Conservation (phyloP, 768 basidiomycete genomes). For the Pholiota molesta region DNA sequence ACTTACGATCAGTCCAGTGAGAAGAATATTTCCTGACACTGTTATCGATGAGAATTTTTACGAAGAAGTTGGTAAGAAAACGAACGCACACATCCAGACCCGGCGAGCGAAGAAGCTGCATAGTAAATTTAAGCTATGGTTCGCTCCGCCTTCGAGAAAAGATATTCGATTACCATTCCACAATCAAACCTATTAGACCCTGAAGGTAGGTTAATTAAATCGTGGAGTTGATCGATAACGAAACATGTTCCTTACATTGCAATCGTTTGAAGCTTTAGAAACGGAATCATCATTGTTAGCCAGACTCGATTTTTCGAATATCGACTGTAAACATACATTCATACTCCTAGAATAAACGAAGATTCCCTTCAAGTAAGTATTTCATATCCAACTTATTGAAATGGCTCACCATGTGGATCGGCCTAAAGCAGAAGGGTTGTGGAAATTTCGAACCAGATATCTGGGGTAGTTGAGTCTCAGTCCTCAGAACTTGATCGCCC, state of each 20-base stretch:
- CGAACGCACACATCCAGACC: constrained; percentile 49
- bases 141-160: not conserved
- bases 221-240: not conserved
- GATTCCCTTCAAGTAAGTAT: not conserved
- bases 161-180: constrained; percentile 41
- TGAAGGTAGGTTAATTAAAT: constrained; percentile 16
- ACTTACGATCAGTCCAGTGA: constrained; percentile 47
- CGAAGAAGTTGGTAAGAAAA: not conserved
- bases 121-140: not conserved
- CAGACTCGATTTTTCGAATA: not conserved
- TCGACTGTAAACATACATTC: constrained; percentile 32
- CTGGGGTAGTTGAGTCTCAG: constrained; percentile 25
- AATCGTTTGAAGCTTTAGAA: constrained; percentile 52
- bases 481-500: not conserved
- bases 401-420: constrained; percentile 43
- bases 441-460: constrained; percentile 50
- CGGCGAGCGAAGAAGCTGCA: constrained; percentile 55
- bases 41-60: constrained; percentile 1
- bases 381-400: not conserved
- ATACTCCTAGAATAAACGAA: constrained; percentile 37
- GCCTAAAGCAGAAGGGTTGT: constrained; percentile 36
- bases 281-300: constrained; percentile 16
- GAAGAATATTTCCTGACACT: constrained; percentile 48
- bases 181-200: constrained; percentile 53
- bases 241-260: constrained; percentile 36